phyloP scores from a whole-genome alignment of 805 yeast species.

The Candida verbasci region DNA sequence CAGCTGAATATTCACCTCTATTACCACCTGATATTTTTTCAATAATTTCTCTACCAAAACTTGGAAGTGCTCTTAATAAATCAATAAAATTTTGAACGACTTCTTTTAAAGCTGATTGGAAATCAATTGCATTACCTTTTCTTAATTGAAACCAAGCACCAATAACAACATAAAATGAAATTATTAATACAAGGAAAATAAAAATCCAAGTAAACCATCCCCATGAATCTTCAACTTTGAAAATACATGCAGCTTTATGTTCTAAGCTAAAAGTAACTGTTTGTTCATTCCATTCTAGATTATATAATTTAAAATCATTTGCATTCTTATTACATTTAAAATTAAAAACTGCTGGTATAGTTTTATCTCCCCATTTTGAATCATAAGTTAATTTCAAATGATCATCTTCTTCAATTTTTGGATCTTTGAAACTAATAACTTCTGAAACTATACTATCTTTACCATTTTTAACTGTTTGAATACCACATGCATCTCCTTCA shows the following conservation, averaged over 20 bases:
- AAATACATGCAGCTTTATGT: slow-evolving; percentile 38
- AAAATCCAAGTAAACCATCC: slow-evolving; percentile 84
- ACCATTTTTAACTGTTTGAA: slow-evolving; percentile 53
- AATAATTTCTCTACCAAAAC: slow-evolving; percentile 62
- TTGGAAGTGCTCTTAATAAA: slow-evolving; percentile 56
- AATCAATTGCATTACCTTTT: slow-evolving; percentile 65
- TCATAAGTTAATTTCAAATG: slow-evolving; percentile 30
- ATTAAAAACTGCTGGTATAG: slow-evolving; percentile 43
- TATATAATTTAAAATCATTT: slow-evolving; percentile 14
- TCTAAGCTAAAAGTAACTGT: slow-evolving; percentile 23
- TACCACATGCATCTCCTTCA: slow-evolving; percentile 70
- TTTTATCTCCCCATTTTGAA: slow-evolving; percentile 65
- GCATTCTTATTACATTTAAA: slow-evolving; percentile 41
- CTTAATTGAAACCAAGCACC: slow-evolving; percentile 75
- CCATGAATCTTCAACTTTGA: slow-evolving; percentile 49
- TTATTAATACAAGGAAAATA: slow-evolving; percentile 62
- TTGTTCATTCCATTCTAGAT: slow-evolving; percentile 36
- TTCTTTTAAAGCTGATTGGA: slow-evolving; percentile 70
- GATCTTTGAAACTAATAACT: slow-evolving; percentile 50
- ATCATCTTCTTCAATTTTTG: slow-evolving; percentile 31
- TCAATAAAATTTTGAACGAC: slow-evolving; percentile 65
- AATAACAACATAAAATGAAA: slow-evolving; percentile 67
- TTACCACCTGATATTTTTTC: slow-evolving; percentile 59
- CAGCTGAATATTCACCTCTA: slow-evolving; percentile 93
- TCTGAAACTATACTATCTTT: slow-evolving; percentile 50